Conservation (phyloP, 768 basidiomycete species). For the Termitomyces sp. region DNA sequence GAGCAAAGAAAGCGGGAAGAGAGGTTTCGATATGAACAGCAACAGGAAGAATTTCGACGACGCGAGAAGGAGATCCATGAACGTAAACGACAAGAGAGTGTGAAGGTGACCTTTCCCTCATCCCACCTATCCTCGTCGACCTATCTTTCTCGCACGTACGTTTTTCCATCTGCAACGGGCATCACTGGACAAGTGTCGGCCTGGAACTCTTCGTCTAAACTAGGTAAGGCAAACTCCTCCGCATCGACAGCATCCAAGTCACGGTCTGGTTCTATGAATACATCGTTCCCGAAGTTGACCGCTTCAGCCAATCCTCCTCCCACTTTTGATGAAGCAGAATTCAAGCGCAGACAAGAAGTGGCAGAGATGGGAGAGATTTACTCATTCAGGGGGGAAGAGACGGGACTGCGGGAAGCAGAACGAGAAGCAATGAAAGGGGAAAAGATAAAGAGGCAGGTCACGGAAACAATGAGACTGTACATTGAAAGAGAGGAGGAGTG, state of each 20-base stretch:
- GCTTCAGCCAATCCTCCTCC: conserved; percentile 15
- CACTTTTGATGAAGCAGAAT: conserved; percentile 42
- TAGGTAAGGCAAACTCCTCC: conserved; percentile 17
- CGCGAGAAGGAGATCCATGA: conserved; percentile 42
- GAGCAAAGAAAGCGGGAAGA: conserved; percentile 22
- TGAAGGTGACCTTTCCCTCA: conserved; percentile 23
- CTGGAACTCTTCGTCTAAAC: conserved; percentile 23
- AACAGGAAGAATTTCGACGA: conserved; percentile 36
- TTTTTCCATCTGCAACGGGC: conserved; percentile 9
- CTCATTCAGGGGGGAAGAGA: conserved; percentile 9
- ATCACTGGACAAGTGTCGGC: conserved; percentile 22
- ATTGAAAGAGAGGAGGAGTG: conserved; percentile 11
- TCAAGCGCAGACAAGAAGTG: conserved; percentile 56
- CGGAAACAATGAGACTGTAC: conserved; percentile 11
- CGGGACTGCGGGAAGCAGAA: conserved; percentile 1
- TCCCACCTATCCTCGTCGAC: conserved; percentile 17
- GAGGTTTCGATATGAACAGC: conserved; percentile 23
- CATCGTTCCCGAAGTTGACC: conserved; percentile 20
- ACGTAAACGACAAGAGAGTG: conserved; percentile 39
- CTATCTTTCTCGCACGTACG: conserved; percentile 7
- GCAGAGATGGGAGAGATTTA: conserved; percentile 4
- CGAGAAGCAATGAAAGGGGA: conserved; percentile 6
- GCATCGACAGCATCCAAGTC: conserved; percentile 21
- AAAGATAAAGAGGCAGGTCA: conserved; percentile 8
- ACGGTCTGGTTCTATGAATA: conserved; percentile 27